Evolutionary conservation across 805 yeast genomes (phyloP).

Genomic region (Dipodascus geniculatus): DNA sequence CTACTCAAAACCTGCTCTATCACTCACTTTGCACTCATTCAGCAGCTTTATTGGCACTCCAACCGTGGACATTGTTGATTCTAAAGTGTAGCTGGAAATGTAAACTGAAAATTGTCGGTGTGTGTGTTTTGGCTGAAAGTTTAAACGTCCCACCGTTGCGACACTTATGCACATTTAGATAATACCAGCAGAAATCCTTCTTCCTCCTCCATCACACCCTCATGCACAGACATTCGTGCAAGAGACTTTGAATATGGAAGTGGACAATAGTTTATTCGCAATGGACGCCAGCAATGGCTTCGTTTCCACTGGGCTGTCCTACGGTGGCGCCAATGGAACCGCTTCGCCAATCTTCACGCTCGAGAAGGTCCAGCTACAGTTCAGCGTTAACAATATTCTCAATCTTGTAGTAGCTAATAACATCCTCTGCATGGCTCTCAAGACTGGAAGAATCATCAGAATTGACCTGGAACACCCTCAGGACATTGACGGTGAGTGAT

Average conservation of each 20-base stretch:
- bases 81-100: neutral
- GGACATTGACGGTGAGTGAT: slow-evolving; percentile 29
- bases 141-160: neutral
- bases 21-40: slow-evolving; percentile 59
- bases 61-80: slow-evolving; percentile 38
- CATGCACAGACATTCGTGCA: too few species aligned
- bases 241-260: neutral
- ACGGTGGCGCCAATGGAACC: slow-evolving; percentile 2
- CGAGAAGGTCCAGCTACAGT: slow-evolving; percentile 40
- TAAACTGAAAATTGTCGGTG: neutral
- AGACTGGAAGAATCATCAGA: slow-evolving; percentile 43
- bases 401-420: slow-evolving; percentile 46
- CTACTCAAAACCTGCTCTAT: neutral
- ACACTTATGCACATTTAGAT: neutral
- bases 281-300: slow-evolving; percentile 4
- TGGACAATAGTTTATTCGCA: neutral
- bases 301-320: slow-evolving; percentile 2
- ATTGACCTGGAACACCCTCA: slow-evolving; percentile 59
- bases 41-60: slow-evolving; percentile 79
- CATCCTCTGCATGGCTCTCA: slow-evolving; percentile 41
- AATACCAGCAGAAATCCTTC: too few species aligned
- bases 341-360: slow-evolving; percentile 19
- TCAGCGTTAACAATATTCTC: slow-evolving; percentile 34
- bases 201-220: too few species aligned
- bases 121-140: neutral